Conservation (phyloP, 352 stramenopile genomes). For the Phytophthora sansomeana region DNA sequence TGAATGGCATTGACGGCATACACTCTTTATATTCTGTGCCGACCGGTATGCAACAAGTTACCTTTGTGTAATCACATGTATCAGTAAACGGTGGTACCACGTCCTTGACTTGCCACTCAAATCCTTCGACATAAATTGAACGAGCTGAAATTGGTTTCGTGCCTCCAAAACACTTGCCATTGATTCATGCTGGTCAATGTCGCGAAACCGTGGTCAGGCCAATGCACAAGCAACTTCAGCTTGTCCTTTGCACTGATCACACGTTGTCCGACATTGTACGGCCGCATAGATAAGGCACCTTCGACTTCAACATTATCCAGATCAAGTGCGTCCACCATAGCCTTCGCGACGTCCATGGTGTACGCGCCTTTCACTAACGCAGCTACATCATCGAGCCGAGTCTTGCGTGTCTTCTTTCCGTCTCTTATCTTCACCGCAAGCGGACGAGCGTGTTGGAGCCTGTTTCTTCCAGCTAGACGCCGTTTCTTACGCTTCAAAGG, state of each 20-base stretch:
- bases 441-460: neutral
- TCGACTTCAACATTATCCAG: neutral
- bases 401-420: neutral
- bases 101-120: slow-evolving; percentile 8
- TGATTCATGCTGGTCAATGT: slow-evolving; percentile 6
- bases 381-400: slow-evolving; percentile 4
- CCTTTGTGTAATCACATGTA: neutral
- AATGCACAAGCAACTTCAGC: neutral
- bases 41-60: neutral
- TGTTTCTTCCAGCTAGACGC: neutral
- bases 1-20: neutral
- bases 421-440: slow-evolving; percentile 2
- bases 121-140: neutral
- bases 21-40: neutral
- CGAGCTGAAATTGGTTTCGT: neutral
- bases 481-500: neutral
- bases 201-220: slow-evolving; percentile 1
- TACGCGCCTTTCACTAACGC: neutral
- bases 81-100: slow-evolving; percentile 1
- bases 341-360: slow-evolving; percentile 5
- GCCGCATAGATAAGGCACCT: neutral
- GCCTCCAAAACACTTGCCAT: slow-evolving; percentile 3
- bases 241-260: neutral
- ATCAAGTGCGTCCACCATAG: neutral
- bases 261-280: slow-evolving; percentile 7